Evolutionary conservation across 495 filamentous ascomycete genomes (phyloP).

Genomic region (Penicillium flavigenum): DNA sequence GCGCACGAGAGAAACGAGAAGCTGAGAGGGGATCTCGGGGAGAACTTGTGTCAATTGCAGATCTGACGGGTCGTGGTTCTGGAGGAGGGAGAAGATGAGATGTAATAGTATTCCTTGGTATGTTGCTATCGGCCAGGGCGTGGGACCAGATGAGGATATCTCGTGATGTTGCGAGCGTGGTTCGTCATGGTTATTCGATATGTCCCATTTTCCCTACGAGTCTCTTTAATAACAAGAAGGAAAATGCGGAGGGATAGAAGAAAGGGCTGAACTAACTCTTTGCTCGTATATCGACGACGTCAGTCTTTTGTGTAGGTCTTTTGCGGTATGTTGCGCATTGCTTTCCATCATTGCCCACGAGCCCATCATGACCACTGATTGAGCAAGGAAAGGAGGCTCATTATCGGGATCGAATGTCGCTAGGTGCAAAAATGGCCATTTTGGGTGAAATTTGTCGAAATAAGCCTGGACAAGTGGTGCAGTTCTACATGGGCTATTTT

Average conservation of each 20-base stretch:
- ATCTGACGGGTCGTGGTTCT: background rate
- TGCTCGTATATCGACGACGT: background rate
- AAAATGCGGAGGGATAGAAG: background rate
- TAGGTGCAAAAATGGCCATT: conserved; percentile 1
- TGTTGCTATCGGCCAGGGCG: background rate
- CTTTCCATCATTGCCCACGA: background rate
- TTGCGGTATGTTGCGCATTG: background rate
- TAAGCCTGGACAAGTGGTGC: background rate
- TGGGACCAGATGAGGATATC: background rate
- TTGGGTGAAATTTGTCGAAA: background rate
- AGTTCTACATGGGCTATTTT: background rate
- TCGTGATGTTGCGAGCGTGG: background rate
- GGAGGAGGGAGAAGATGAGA: background rate
- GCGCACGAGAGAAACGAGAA: background rate
- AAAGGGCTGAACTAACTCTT: background rate
- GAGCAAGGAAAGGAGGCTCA: background rate
- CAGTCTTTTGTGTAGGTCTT: background rate
- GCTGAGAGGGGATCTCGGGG: background rate
- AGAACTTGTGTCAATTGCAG: background rate
- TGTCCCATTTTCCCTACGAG: background rate
- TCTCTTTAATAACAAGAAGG: background rate
- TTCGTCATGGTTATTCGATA: background rate
- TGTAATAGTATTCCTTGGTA: background rate
- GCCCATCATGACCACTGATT: conserved; percentile 1
- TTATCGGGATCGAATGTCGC: background rate